phyloP scores from a whole-genome alignment of 805 yeast species.

The Wickerhamiella azymoides region DNA sequence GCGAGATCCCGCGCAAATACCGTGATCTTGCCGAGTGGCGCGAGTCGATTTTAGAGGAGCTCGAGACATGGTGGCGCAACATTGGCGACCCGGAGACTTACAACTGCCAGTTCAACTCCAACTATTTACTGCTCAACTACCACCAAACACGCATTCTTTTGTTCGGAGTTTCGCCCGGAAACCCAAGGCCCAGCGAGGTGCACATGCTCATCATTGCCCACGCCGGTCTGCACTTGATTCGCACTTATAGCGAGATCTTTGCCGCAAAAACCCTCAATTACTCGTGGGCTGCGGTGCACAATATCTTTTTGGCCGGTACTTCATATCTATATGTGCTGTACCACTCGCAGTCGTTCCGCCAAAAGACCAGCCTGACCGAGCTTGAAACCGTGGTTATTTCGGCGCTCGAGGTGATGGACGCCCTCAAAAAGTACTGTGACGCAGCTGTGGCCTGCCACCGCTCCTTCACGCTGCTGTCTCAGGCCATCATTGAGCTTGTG shows the following conservation, averaged over 20 bases:
- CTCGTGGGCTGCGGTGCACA: constrained; percentile 90
- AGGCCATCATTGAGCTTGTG: constrained; percentile 10
- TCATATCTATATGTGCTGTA: constrained; percentile 67
- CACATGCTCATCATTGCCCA: constrained; percentile 46
- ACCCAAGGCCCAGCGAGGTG: constrained; percentile 36
- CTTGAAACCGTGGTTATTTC: constrained; percentile 11
- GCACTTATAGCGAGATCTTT: constrained; percentile 45
- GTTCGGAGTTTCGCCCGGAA: constrained; percentile 67
- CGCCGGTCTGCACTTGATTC: constrained; percentile 53
- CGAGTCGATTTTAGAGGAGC: constrained; percentile 32
- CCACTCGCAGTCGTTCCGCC: constrained; percentile 44
- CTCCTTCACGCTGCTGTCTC: constrained; percentile 10
- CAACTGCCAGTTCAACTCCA: constrained; percentile 62
- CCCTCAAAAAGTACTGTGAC: constrained; percentile 11
- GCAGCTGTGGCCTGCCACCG: constrained; percentile 12
- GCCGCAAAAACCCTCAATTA: constrained; percentile 52
- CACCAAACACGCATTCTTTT: constrained; percentile 58
- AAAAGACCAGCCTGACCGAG: constrained; percentile 28
- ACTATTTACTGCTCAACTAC: constrained; percentile 61
- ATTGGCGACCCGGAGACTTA: constrained; percentile 44
- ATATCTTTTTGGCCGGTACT: constrained; percentile 77
- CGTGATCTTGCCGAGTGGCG: constrained; percentile 49
- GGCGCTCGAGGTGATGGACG: constrained; percentile 11
- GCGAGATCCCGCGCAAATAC: constrained; percentile 56
- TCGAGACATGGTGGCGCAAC: constrained; percentile 49